Evolutionary conservation across 495 filamentous ascomycete species (phyloP).

Genomic region (Aspergillus hancockii): DNA sequence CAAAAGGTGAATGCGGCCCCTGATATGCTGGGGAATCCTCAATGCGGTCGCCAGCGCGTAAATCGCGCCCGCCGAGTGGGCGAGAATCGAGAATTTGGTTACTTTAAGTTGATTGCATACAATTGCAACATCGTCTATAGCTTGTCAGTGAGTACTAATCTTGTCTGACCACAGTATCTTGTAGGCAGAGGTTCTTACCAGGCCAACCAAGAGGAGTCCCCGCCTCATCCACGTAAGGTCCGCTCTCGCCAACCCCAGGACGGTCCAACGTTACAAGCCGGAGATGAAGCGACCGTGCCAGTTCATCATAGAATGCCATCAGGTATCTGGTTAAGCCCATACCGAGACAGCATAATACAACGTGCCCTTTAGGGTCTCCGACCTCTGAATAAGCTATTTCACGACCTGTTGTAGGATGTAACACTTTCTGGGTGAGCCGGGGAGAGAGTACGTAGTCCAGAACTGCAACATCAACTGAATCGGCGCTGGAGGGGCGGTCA

Average conservation of each 20-base stretch:
- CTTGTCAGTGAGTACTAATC: slow-evolving; percentile 16
- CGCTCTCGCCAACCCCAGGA: slow-evolving; percentile 91
- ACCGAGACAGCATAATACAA: slow-evolving; percentile 94
- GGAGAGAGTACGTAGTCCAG: slow-evolving; percentile 81
- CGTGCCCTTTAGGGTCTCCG: slow-evolving; percentile 86
- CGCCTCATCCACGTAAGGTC: slow-evolving; percentile 73
- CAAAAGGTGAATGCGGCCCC: slow-evolving; percentile 90
- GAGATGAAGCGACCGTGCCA: slow-evolving; percentile 84
- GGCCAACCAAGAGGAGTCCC: slow-evolving; percentile 93
- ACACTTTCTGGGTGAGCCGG: slow-evolving; percentile 81
- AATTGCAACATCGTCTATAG: slow-evolving; percentile 84
- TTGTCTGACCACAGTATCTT: neutral
- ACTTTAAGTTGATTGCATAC: slow-evolving; percentile 93
- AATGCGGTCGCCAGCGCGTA: slow-evolving; percentile 96
- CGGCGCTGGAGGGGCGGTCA: slow-evolving; percentile 69
- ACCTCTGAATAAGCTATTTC: slow-evolving; percentile 96
- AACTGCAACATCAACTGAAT: slow-evolving; percentile 87
- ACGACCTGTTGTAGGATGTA: slow-evolving; percentile 80
- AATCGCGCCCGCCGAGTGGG: slow-evolving; percentile 96
- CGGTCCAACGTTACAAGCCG: slow-evolving; percentile 92
- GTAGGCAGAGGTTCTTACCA: slow-evolving; percentile 53
- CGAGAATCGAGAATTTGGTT: slow-evolving; percentile 93
- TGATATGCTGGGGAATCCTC: slow-evolving; percentile 93
- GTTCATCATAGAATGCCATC: slow-evolving; percentile 95
- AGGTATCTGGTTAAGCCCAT: slow-evolving; percentile 98